Conservation (phyloP, 1,139 yeast species). For the Yamadazyma blattariae region DNA sequence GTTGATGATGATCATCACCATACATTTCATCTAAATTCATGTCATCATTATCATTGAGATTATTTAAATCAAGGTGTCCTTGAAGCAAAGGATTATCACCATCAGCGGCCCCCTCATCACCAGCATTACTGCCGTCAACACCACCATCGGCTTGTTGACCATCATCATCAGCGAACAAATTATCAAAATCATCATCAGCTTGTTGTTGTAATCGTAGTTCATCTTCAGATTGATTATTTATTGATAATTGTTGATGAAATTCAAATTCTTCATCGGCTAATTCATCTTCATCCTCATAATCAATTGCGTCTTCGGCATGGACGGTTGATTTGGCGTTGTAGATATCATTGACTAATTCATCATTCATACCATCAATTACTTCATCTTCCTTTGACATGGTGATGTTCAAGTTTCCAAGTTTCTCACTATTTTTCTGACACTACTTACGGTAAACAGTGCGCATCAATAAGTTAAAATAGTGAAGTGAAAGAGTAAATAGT, state of each 20-base stretch:
- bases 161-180: conserved; percentile 43
- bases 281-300: conserved; percentile 93
- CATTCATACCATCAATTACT: conserved; percentile 21
- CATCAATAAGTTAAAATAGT: background rate
- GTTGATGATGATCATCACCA: conserved; percentile 17
- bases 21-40: conserved; percentile 37
- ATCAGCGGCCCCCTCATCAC: background rate
- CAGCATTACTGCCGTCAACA: conserved; percentile 7
- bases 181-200: conserved; percentile 48
- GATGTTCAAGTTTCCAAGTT: background rate
- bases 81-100: conserved; percentile 28
- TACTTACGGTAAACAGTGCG: too few relatives aligned
- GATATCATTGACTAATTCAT: conserved; percentile 37
- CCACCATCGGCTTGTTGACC: background rate
- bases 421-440: too few relatives aligned
- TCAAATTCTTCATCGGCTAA: conserved; percentile 74
- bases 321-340: conserved; percentile 40
- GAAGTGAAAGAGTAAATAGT: background rate
- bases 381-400: conserved; percentile 8
- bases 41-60: conserved; percentile 42
- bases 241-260: conserved; percentile 20
- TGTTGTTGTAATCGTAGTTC: conserved; percentile 32
- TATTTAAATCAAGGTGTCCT: conserved; percentile 27
- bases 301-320: conserved; percentile 93
- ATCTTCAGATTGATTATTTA: conserved; percentile 18